Evolutionary conservation across 345 rosid species (phyloP).

Genomic region (Jatropha curcas): DNA sequence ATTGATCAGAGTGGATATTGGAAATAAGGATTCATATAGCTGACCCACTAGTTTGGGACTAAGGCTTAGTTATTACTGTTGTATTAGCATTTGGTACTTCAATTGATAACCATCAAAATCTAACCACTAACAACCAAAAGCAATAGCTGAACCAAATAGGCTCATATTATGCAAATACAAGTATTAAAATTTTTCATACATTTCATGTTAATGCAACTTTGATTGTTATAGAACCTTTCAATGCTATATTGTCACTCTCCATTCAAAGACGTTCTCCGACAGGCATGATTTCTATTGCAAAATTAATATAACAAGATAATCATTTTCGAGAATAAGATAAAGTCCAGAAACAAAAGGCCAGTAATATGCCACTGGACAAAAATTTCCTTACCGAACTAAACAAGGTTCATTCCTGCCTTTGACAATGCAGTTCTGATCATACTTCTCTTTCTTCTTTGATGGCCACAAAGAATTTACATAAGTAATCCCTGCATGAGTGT

Average conservation of each 20-base stretch:
- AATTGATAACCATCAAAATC: too few relatives aligned
- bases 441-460: constrained; percentile 91
- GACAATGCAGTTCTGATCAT: constrained; percentile 67
- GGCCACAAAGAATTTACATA: constrained; percentile 74
- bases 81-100: too few relatives aligned
- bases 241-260: not conserved
- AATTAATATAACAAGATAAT: not conserved
- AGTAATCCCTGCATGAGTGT: constrained; percentile 73
- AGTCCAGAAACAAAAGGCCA: not conserved
- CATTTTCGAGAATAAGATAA: not conserved
- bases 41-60: too few relatives aligned
- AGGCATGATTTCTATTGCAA: not conserved
- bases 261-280: not conserved
- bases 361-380: not conserved
- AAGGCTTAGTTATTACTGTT: too few relatives aligned
- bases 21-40: too few relatives aligned
- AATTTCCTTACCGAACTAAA: constrained; percentile 66
- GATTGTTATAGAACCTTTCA: not conserved
- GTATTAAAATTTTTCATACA: not conserved
- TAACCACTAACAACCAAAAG: too few relatives aligned
- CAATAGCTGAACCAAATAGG: too few relatives aligned
- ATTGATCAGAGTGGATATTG: too few relatives aligned
- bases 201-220: not conserved
- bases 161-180: too few relatives aligned
- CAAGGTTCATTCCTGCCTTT: constrained; percentile 98